Conservation (phyloP, 768 basidiomycete genomes). For the Roridomyces roridus region DNA sequence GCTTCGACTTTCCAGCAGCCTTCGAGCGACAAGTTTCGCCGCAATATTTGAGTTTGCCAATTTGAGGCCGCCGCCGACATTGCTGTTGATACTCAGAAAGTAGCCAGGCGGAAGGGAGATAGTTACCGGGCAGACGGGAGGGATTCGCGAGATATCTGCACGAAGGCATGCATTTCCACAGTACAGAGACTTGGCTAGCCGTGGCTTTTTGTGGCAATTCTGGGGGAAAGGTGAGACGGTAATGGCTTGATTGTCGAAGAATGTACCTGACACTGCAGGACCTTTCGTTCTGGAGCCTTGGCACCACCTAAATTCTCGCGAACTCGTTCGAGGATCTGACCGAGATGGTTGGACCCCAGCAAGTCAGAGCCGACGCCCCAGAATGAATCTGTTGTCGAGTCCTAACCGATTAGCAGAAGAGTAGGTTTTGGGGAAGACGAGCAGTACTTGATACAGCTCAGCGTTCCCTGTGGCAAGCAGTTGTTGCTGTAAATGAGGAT, state of each 20-base stretch:
- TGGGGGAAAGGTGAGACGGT: neutral
- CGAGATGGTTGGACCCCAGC: slow-evolving; percentile 52
- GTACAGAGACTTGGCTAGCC: slow-evolving; percentile 17
- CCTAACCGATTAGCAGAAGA: slow-evolving; percentile 33
- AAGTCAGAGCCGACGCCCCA: slow-evolving; percentile 53
- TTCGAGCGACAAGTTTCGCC: slow-evolving; percentile 19
- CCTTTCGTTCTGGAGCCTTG: slow-evolving; percentile 5
- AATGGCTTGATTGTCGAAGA: too few relatives aligned
- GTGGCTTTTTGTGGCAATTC: slow-evolving; percentile 23
- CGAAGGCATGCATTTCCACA: slow-evolving; percentile 19
- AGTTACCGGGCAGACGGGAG: slow-evolving; percentile 23
- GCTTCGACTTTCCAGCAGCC: slow-evolving; percentile 1
- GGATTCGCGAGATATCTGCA: slow-evolving; percentile 19
- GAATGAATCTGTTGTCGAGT: slow-evolving; percentile 50
- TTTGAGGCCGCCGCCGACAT: slow-evolving; percentile 24
- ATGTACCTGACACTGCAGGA: slow-evolving; percentile 15
- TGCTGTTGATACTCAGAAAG: slow-evolving; percentile 4
- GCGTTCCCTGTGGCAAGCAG: slow-evolving; percentile 54
- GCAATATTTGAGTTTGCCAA: slow-evolving; percentile 23
- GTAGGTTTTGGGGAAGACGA: neutral
- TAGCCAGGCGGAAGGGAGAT: neutral
- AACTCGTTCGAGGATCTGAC: slow-evolving; percentile 47
- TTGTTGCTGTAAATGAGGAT: slow-evolving; percentile 44
- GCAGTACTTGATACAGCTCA: slow-evolving; percentile 52
- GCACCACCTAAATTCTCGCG: slow-evolving; percentile 38